A percentile compares a stretch with the other conserved stretches of the same genome.
Evolutionary conservation across 2,329 filamentous ascomycete genomes (phyloP).

Genomic region (Didymella arachidicola): DNA sequence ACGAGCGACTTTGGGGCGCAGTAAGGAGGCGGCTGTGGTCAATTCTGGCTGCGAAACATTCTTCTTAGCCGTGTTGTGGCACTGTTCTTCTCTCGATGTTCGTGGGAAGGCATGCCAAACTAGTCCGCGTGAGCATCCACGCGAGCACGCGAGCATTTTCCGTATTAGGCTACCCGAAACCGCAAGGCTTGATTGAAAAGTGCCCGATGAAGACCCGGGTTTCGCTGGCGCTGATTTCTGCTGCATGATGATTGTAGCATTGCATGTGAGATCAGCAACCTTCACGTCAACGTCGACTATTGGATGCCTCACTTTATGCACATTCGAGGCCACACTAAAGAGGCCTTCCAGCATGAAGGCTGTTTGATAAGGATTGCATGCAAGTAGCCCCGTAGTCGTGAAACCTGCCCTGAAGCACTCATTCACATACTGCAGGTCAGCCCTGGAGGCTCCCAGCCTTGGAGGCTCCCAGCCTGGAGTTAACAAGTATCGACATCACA

Average conservation of each 20-base stretch:
- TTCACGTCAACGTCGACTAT: neutral
- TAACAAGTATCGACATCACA: too few relatives aligned
- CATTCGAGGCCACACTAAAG: too few relatives aligned
- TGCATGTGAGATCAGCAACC: neutral
- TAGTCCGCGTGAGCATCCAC: conserved; percentile 21
- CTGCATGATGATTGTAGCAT: neutral
- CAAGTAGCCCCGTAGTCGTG: too few relatives aligned
- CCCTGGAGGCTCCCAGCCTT: too few relatives aligned
- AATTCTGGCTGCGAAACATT: fast-evolving
- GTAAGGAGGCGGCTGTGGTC: neutral
- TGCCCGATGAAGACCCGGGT: conserved; percentile 1
- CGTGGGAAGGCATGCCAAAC: neutral
- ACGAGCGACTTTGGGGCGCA: too few relatives aligned
- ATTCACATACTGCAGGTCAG: too few relatives aligned
- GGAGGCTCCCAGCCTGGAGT: too few relatives aligned
- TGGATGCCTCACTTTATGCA: too few relatives aligned
- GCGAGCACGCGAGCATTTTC: conserved; percentile 24
- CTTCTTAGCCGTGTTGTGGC: neutral
- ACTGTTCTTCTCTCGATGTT: neutral
- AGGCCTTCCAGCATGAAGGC: too few relatives aligned
- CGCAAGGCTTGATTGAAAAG: conserved; percentile 4
- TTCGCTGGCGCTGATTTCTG: neutral
- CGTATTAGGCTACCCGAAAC: conserved; percentile 5
- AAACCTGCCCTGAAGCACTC: too few relatives aligned
- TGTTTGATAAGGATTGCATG: too few relatives aligned